Evolutionary conservation across 1,284 basidiomycete genomes (phyloP).

Genomic region (Meira miltonrushii): DNA sequence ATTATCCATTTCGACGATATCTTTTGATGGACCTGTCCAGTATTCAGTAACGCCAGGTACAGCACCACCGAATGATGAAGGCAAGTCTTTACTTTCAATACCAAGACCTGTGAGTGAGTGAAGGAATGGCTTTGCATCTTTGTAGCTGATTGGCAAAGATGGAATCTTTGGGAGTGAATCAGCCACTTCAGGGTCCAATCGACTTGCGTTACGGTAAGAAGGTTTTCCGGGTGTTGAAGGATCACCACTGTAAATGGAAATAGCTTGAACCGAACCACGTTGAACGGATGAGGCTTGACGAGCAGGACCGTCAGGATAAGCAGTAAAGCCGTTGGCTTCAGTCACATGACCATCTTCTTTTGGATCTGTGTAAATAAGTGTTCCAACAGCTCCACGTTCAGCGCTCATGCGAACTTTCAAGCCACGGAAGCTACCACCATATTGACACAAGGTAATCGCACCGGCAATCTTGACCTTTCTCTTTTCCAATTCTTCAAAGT

Average conservation of each 20-base stretch:
- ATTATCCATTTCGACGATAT: conserved; percentile 16
- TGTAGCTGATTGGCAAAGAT: conserved; percentile 62
- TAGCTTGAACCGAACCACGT: conserved; percentile 73
- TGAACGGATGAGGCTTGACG: conserved; percentile 67
- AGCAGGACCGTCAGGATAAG: conserved; percentile 78
- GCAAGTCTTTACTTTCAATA: conserved; percentile 58
- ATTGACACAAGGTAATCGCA: conserved; percentile 77
- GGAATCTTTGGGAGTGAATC: conserved; percentile 75
- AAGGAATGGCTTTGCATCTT: conserved; percentile 57
- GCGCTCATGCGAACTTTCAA: conserved; percentile 75
- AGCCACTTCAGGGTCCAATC: conserved; percentile 58
- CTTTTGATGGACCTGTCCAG: conserved; percentile 55
- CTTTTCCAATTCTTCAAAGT: conserved; percentile 59
- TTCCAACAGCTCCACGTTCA: conserved; percentile 65
- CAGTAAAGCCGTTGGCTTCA: conserved; percentile 60
- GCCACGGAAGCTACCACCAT: conserved; percentile 76
- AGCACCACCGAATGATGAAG: conserved; percentile 55
- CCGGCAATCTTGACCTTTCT: conserved; percentile 69
- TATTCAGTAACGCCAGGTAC: conserved; percentile 56
- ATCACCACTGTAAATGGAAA: conserved; percentile 74
- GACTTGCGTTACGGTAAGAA: conserved; percentile 74
- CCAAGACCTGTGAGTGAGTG: conserved; percentile 53
- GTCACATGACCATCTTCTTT: conserved; percentile 80
- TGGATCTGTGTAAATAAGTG: conserved; percentile 77
- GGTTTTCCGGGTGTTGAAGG: conserved; percentile 81